phyloP scores from a whole-genome alignment of 768 basidiomycete species.

The Boletus huronensis region DNA sequence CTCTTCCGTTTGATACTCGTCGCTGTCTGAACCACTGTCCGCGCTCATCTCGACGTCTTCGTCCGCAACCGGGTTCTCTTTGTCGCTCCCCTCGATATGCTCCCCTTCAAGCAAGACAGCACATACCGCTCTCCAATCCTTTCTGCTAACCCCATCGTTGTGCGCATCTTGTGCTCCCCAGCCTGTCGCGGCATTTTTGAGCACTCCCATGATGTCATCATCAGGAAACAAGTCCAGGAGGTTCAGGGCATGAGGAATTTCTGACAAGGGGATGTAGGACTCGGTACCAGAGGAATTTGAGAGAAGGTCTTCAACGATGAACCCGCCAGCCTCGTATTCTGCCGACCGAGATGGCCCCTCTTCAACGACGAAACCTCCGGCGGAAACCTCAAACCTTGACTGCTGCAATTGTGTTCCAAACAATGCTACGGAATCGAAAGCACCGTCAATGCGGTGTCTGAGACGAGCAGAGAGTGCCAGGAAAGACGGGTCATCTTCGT shows the following conservation, averaged over 20 bases:
- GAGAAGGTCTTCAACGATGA: conserved; percentile 26
- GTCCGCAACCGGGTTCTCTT: conserved; percentile 5
- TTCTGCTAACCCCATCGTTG: conserved; percentile 46
- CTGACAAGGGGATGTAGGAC: conserved; percentile 47
- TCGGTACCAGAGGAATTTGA: conserved; percentile 3
- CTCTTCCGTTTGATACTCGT: conserved; percentile 25
- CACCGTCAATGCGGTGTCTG: conserved; percentile 48
- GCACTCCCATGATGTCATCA: conserved; percentile 69
- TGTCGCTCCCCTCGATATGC: conserved; percentile 23
- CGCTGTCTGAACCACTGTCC: conserved; percentile 32
- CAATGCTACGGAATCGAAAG: conserved; percentile 39
- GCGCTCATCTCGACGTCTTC: conserved; percentile 19
- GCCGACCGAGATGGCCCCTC: conserved; percentile 9
- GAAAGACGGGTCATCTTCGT: conserved; percentile 34
- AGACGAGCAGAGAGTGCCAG: conserved; percentile 38
- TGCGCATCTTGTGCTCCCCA: conserved; percentile 45
- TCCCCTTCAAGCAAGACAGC: conserved; percentile 61
- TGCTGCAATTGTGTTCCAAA: not conserved
- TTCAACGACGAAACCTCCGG: conserved; percentile 37
- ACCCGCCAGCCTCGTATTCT: conserved; percentile 28
- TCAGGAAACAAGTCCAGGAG: conserved; percentile 63
- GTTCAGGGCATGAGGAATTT: conserved; percentile 60
- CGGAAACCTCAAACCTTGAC: conserved; percentile 6
- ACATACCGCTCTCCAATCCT: conserved; percentile 81
- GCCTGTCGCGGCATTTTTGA: conserved; percentile 71